These are phyloP conservation scores for Trichophyton rubrum DNA, from an alignment of 2,329 filamentous ascomycete species.

Conservation along the genomic window DNA sequence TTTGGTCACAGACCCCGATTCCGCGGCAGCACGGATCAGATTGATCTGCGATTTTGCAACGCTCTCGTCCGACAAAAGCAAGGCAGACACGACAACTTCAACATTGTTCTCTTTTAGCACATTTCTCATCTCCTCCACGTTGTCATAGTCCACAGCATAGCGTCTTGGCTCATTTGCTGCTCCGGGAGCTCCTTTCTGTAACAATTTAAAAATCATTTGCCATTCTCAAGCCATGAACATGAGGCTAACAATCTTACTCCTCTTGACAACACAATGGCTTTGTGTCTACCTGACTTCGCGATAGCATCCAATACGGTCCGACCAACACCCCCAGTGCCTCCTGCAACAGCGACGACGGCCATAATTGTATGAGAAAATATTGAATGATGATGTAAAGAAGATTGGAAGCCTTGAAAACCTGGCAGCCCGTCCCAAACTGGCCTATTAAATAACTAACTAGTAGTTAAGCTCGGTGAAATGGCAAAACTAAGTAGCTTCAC, in stretches of 20 bases:
- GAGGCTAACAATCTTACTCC: neutral
- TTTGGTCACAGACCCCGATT: neutral
- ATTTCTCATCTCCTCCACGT: neutral
- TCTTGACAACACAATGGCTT: neutral
- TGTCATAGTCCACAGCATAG: neutral
- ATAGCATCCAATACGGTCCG: slow-evolving; percentile 1
- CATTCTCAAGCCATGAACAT: neutral
- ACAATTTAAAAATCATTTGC: neutral
- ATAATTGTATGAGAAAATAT: neutral
- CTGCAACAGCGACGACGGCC: neutral
- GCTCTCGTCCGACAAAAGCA: neutral
- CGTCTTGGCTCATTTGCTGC: neutral
- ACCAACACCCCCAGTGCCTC: neutral
- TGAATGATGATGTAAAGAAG: neutral
- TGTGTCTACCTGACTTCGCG: neutral
- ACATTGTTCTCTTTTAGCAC: neutral
- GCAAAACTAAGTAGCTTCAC: too few relatives aligned
- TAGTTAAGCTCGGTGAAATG: too few relatives aligned
- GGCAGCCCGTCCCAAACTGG: too few relatives aligned
- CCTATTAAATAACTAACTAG: too few relatives aligned
- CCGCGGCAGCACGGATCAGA: neutral
- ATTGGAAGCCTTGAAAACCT: neutral
- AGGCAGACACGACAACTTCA: neutral
- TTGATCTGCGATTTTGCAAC: slow-evolving; percentile 1
- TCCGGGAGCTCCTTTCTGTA: neutral